Conservation (phyloP, 2,329 filamentous ascomycete genomes). For the Ophiostoma triangulosporum region DNA sequence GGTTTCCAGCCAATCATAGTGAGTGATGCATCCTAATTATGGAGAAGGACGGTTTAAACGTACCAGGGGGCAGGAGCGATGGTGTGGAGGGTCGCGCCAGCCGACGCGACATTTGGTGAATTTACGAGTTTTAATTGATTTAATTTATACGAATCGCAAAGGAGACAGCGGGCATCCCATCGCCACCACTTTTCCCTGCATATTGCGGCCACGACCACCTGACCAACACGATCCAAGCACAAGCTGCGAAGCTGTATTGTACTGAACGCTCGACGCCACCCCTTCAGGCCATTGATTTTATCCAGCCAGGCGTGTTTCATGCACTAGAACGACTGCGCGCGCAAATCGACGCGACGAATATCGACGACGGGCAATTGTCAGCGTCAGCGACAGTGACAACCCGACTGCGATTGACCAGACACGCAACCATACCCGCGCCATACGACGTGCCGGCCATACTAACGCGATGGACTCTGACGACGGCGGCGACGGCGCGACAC, state of each 20-base stretch:
- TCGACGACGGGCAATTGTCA: neutral
- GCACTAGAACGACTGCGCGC: neutral
- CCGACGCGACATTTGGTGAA: slow-evolving; percentile 13
- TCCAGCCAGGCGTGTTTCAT: neutral
- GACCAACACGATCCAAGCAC: too few relatives aligned
- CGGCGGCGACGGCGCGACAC: slow-evolving; percentile 18
- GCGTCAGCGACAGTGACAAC: neutral
- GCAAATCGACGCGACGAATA: neutral
- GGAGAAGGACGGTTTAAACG: too few relatives aligned
- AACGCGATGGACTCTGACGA: slow-evolving; percentile 7
- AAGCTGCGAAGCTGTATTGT: neutral
- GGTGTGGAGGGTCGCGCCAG: too few relatives aligned
- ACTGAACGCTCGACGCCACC: neutral
- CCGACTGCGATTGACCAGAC: neutral
- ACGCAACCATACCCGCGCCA: neutral
- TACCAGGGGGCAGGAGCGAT: too few relatives aligned
- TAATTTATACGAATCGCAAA: neutral
- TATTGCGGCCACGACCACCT: neutral
- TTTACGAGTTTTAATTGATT: slow-evolving; percentile 5
- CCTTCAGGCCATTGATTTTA: neutral
- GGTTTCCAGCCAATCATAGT: too few relatives aligned
- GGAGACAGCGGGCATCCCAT: slow-evolving; percentile 6
- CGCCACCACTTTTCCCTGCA: neutral
- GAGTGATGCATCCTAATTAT: too few relatives aligned
- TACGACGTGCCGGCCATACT: too few relatives aligned